Evolutionary conservation across 768 basidiomycete species (phyloP).

Genomic region (Mycena haematopus): DNA sequence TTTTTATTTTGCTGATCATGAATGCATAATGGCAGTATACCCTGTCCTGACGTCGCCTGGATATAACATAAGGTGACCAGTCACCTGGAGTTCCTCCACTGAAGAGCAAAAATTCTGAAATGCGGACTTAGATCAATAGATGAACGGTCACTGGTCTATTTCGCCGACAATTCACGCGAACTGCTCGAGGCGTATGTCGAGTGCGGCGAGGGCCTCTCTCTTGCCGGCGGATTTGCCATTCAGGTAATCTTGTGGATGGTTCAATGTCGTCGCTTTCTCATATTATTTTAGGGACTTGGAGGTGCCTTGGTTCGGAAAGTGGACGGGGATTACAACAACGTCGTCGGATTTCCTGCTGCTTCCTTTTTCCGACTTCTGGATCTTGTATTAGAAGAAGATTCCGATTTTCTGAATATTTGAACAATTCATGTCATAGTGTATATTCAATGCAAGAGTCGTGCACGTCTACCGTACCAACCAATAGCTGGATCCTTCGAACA

Average conservation of each 20-base stretch:
- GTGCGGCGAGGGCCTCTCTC: constrained; percentile 82
- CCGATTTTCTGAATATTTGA: constrained; percentile 68
- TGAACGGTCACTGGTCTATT: constrained; percentile 81
- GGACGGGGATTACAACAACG: constrained; percentile 90
- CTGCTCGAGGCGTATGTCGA: constrained; percentile 82
- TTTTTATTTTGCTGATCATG: neutral
- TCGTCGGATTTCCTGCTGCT: constrained; percentile 90
- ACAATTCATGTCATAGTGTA: neutral
- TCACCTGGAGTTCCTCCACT: neutral
- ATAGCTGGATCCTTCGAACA: no score
- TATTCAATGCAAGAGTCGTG: no score
- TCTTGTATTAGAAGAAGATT: constrained; percentile 73
- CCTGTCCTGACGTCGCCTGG: constrained; percentile 80
- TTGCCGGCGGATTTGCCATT: constrained; percentile 94
- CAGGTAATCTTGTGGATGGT: constrained; percentile 58
- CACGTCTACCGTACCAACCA: no score
- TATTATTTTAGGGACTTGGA: constrained; percentile 70
- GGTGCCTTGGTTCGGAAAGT: constrained; percentile 82
- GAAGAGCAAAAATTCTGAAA: neutral
- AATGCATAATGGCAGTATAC: constrained; percentile 55
- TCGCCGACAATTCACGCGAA: constrained; percentile 64
- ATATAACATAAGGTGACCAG: constrained; percentile 62
- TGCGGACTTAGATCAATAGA: constrained; percentile 69
- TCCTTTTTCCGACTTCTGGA: constrained; percentile 82
- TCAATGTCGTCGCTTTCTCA: neutral